A percentile compares a stretch with the other conserved stretches of the same genome.
Evolutionary conservation across 169 alveolate genomes (phyloP).

Genomic region (Babesia microti): DNA sequence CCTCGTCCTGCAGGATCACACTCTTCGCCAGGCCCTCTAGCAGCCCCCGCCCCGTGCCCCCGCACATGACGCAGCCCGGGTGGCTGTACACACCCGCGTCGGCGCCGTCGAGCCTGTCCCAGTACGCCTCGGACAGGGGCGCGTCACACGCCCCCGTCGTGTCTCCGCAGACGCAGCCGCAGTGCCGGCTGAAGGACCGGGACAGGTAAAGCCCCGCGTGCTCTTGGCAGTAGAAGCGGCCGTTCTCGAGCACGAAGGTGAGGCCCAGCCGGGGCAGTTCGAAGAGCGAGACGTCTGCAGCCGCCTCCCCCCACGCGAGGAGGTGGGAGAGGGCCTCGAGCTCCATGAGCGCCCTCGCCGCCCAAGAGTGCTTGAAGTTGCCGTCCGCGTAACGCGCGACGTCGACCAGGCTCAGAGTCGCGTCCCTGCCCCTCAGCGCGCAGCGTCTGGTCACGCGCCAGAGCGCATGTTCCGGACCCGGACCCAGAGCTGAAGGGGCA

Average conservation of each 20-base stretch:
- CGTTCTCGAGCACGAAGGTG: constrained; percentile 26
- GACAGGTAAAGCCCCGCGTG: constrained; percentile 39
- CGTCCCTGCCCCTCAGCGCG: too few species aligned
- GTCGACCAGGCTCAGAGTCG: constrained; percentile 14
- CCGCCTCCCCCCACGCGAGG: constrained; percentile 25
- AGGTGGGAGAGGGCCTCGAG: constrained; percentile 44
- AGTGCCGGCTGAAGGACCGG: too few species aligned
- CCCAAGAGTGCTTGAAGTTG: constrained; percentile 7
- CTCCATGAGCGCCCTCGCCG: constrained; percentile 21
- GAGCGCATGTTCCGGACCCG: too few species aligned
- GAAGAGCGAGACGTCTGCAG: constrained; percentile 4
- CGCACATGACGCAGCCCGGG: too few species aligned
- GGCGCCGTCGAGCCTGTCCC: too few species aligned
- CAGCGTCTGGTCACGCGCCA: too few species aligned
- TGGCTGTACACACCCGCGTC: too few species aligned
- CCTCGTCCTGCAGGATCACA: constrained; percentile 31
- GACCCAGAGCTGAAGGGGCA: too few species aligned
- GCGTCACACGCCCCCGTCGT: constrained; percentile 39
- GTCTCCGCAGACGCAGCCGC: too few species aligned
- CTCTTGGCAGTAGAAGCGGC: constrained; percentile 44
- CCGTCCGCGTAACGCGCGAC: constrained; percentile 29
- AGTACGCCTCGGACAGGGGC: constrained; percentile 35
- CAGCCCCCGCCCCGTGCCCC: constrained; percentile 36
- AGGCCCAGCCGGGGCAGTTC: constrained; percentile 39
- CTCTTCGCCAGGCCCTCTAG: constrained; percentile 43